Base-by-base conservation (phyloP, 2,329 filamentous ascomycete genomes). In the Fusarium buxicola region DNA sequence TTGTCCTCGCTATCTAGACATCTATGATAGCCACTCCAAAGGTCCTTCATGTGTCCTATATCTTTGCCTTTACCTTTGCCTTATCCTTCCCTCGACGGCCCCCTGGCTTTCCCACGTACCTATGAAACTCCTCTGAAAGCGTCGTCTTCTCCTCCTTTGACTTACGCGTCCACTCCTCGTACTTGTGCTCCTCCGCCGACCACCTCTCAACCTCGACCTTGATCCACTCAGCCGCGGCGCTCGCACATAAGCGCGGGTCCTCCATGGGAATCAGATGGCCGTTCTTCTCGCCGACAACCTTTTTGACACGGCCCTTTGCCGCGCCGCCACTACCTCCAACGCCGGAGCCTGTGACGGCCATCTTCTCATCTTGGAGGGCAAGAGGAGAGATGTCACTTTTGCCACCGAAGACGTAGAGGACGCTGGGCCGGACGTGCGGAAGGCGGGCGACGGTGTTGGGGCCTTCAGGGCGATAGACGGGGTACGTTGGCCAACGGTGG, bases 241-340 rank as follows among this genome's bases (percentile, higher is more conserved):
- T 79, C 2, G 92, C 94, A 60, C 89, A 90, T 69, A 86, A 81
- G 3, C 70, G 78, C 0, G 91, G 90, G 34, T 85, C 84, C 76
- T 97, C 93, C 86, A 97, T 91, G 0, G 94, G 90, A 25, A 97
- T 86, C 36, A 97, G 76, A 75, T 98, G 94, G 0, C 94, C 92
- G 7, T 83, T 81, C 0, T 83, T 84, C 25, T 89, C 77, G 8
- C 95, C 76, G 13, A 86, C 80, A 6, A 91, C 83, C 63, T 88
- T 82, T 53, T 81, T 82, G 3, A 97, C 93, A 40, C 87, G 81
- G 0, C 90, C 92, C 11, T 84, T 83, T n/a, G 77, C 75, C 5
- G 74, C 80, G 43, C 90, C 85, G 15, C 92, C 86, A 65, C 87
- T 90, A 2, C 92, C 91, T 7, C 90, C 89, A 0, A 84, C 76